phyloP scores from a whole-genome alignment of 2,329 filamentous ascomycete genomes.

The Aspergillus aculeatinus region DNA sequence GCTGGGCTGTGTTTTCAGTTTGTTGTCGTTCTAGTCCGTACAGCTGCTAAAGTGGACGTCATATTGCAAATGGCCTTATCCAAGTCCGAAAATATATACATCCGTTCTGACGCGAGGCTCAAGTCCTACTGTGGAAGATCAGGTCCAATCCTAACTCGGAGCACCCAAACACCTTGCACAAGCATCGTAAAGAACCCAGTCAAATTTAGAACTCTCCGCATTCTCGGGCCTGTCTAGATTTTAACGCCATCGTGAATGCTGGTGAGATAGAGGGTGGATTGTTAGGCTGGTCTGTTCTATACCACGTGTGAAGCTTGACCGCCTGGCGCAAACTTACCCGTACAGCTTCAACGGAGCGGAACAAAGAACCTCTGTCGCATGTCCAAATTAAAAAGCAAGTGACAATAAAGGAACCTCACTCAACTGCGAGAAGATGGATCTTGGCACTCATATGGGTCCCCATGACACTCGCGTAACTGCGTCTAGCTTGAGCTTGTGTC shows the following conservation, averaged over 20 bases:
- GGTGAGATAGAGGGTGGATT: constrained; percentile 12
- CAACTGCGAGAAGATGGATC: no score
- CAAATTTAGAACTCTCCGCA: not conserved
- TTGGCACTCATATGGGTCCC: no score
- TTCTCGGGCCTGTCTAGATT: not conserved
- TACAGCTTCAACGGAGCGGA: not conserved
- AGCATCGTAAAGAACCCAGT: not conserved
- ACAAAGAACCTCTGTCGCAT: not conserved
- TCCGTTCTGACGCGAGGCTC: not conserved
- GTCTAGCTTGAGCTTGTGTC: not conserved
- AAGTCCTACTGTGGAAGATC: not conserved
- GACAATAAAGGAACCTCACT: no score
- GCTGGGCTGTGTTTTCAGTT: not conserved
- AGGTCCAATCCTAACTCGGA: not conserved
- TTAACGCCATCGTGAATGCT: not conserved
- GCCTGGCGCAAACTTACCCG: constrained; percentile 11
- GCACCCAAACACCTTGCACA: not conserved
- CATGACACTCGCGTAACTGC: no score
- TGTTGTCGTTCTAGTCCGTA: not conserved
- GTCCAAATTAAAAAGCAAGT: no score
- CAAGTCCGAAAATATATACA: not conserved
- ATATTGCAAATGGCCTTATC: not conserved
- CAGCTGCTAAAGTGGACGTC: not conserved
- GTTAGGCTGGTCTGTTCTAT: constrained; percentile 24
- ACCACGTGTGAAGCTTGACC: constrained; percentile 34